phyloP scores from a whole-genome alignment of 345 rosid genomes.

The Citrus glauca region DNA sequence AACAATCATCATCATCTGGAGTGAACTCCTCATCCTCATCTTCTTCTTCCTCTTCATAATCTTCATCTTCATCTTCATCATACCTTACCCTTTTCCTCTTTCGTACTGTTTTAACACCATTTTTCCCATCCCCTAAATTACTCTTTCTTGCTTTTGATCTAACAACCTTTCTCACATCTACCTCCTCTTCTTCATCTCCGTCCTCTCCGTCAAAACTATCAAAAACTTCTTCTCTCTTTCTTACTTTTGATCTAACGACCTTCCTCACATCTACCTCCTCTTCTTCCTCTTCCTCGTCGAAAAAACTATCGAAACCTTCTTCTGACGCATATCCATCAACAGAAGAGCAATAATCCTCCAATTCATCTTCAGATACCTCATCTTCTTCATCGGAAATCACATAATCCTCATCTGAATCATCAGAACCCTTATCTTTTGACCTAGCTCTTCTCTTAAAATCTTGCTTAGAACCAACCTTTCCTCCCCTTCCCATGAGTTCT shows the following conservation, averaged over 20 bases:
- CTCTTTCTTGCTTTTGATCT: conserved; percentile 29
- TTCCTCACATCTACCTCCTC: conserved; percentile 22
- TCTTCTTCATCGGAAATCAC: conserved; percentile 72
- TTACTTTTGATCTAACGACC: conserved; percentile 27
- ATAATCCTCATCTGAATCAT: conserved; percentile 97
- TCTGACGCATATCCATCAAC: conserved; percentile 53
- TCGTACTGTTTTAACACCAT: conserved; percentile 14
- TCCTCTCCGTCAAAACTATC: conserved; percentile 2
- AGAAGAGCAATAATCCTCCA: conserved; percentile 48
- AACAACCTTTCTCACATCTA: conserved; percentile 23
- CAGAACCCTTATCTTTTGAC: conserved; percentile 62
- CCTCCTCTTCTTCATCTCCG: conserved; percentile 33
- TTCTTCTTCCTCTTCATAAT: conserved; percentile 43
- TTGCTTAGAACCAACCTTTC: conserved; percentile 46
- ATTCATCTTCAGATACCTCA: conserved; percentile 59
- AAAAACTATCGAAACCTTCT: conserved; percentile 36
- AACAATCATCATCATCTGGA: conserved; percentile 57
- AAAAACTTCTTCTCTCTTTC: conserved; percentile 10
- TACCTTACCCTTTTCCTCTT: conserved; percentile 22
- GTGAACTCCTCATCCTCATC: conserved; percentile 63
- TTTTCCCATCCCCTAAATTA: conserved; percentile 28
- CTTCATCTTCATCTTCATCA: conserved; percentile 35
- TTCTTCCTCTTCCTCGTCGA: conserved; percentile 39
- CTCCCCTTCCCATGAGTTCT: conserved; percentile 78
- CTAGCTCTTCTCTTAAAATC: conserved; percentile 42